These are phyloP conservation scores for Ensete glaucum DNA, from an alignment of 176 grass and related monocot species.

Conservation along the genomic window DNA sequence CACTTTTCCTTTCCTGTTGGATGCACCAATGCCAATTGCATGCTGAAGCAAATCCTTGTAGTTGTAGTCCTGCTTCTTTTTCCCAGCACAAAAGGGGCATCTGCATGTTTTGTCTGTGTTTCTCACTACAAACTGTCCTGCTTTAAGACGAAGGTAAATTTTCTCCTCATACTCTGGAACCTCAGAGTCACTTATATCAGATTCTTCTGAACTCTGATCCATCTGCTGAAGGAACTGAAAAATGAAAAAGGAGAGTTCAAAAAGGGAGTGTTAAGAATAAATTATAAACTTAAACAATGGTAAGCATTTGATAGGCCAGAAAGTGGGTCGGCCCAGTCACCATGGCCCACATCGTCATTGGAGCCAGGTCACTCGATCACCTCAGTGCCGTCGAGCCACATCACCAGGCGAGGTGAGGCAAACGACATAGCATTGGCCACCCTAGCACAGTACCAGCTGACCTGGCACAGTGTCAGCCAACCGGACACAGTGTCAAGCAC, in stretches of 20 bases:
- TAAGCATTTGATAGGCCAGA: too few relatives aligned
- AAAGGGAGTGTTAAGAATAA: neutral
- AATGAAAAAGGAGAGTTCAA: neutral
- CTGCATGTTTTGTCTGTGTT: conserved; percentile 28
- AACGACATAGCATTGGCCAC: too few relatives aligned
- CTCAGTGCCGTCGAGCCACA: too few relatives aligned
- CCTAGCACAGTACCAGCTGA: too few relatives aligned
- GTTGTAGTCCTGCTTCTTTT: conserved; percentile 58
- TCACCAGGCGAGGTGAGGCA: too few relatives aligned
- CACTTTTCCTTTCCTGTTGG: conserved; percentile 42
- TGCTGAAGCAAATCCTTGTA: conserved; percentile 67
- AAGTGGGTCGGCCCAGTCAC: too few relatives aligned
- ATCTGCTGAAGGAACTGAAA: conserved; percentile 19
- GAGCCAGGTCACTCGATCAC: too few relatives aligned
- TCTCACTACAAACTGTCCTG: conserved; percentile 32
- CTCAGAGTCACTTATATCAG: conserved; percentile 64
- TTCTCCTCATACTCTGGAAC: conserved; percentile 38
- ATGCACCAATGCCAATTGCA: conserved; percentile 49
- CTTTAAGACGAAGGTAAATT: conserved; percentile 22
- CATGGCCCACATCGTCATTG: too few relatives aligned
- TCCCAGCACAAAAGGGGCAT: conserved; percentile 68
- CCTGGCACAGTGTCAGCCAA: too few relatives aligned
- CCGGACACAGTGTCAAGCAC: too few relatives aligned
- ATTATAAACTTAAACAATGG: neutral
- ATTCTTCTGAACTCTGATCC: conserved; percentile 44